phyloP scores from a whole-genome alignment of 768 basidiomycete species.

The Hortiboletus flavorubellus region DNA sequence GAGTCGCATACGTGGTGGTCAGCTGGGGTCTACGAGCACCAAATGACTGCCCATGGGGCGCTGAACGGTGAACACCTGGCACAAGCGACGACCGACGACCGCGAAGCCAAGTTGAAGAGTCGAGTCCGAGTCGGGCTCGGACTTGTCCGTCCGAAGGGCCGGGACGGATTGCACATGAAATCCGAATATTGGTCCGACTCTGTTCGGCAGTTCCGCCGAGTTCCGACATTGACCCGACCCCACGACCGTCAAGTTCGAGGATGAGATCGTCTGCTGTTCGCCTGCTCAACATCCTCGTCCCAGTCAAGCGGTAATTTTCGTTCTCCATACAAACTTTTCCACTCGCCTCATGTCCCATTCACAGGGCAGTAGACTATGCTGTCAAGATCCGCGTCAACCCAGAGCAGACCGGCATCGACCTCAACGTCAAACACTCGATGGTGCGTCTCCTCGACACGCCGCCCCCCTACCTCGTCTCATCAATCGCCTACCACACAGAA shows the following conservation, averaged over 20 bases:
- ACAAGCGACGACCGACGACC: no score
- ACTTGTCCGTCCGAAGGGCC: no score
- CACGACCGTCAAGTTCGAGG: conserved; percentile 13
- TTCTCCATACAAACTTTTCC: neutral
- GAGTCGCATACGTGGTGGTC: no score
- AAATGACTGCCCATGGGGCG: no score
- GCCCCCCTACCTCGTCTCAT: neutral
- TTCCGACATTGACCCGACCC: conserved; percentile 13
- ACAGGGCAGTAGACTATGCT: conserved; percentile 91
- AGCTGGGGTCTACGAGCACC: no score
- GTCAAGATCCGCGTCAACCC: conserved; percentile 98
- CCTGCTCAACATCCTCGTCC: conserved; percentile 87
- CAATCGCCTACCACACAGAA: conserved; percentile 53
- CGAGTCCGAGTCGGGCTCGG: no score
- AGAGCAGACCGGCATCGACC: conserved; percentile 92
- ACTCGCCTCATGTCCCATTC: conserved; percentile 1
- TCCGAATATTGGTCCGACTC: neutral
- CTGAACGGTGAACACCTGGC: no score
- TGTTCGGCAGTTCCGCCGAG: conserved; percentile 6
- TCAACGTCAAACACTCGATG: conserved; percentile 99
- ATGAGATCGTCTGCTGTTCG: conserved; percentile 77
- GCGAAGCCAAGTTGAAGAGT: no score
- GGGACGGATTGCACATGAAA: no score
- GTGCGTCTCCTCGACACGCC: conserved; percentile 40
- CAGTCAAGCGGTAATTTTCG: conserved; percentile 72